Evolutionary conservation across 345 rosid genomes (phyloP).

Genomic region (Citrus reticulata): DNA sequence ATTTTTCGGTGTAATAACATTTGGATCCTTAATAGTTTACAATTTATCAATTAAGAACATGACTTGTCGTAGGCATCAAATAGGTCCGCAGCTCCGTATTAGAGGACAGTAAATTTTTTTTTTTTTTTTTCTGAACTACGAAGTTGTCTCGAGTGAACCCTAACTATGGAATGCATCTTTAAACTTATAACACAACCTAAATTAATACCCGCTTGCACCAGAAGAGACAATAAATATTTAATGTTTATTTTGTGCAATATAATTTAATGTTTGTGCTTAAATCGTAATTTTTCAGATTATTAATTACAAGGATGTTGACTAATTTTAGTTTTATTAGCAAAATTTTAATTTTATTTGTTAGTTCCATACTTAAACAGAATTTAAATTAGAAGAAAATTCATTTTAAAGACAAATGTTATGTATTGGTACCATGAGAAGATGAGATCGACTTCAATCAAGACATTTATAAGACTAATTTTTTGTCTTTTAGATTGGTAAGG

Average conservation of each 20-base stretch:
- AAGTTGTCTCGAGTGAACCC: accelerated
- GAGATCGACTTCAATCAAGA: neutral
- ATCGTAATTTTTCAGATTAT: too few species aligned
- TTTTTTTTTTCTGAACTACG: too few species aligned
- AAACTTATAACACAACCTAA: accelerated
- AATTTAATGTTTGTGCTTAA: too few species aligned
- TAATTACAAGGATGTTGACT: too few species aligned
- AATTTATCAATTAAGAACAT: neutral
- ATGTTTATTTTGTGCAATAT: too few species aligned
- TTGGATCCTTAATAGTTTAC: neutral
- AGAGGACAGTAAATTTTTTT: neutral
- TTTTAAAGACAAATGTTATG: neutral
- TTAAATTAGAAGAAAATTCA: too few species aligned
- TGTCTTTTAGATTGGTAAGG: too few species aligned
- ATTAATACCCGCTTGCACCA: accelerated
- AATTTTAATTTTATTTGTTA: too few species aligned
- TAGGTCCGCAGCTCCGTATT: neutral
- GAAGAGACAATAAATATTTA: too few species aligned
- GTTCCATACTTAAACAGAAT: neutral
- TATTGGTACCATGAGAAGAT: neutral
- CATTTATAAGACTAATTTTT: too few species aligned
- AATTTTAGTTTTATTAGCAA: too few species aligned
- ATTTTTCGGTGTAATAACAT: neutral
- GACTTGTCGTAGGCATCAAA: neutral
- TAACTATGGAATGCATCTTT: accelerated